phyloP scores from a whole-genome alignment of 1,284 basidiomycete species.

The Ustilago lituana region DNA sequence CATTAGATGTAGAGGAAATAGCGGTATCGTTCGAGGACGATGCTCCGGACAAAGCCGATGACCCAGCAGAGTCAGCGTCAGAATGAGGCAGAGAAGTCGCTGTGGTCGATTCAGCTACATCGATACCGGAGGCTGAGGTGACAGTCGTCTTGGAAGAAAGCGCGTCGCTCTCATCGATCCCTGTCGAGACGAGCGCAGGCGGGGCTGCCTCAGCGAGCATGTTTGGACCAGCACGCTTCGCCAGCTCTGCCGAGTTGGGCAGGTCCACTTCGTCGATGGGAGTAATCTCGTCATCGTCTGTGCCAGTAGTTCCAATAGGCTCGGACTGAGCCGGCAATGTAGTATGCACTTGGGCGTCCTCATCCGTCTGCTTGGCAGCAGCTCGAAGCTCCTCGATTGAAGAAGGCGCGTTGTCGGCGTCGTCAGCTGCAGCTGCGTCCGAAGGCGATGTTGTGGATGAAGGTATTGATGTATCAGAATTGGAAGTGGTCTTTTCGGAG shows the following conservation, averaged over 20 bases:
- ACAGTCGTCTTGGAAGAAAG: conserved; percentile 31
- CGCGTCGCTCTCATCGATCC: conserved; percentile 29
- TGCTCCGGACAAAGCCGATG: not conserved
- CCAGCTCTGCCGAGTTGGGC: conserved; percentile 3
- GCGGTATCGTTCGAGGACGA: conserved; percentile 6
- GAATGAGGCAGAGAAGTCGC: not conserved
- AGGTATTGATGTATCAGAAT: not conserved
- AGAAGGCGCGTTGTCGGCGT: conserved; percentile 26
- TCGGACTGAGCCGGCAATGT: not conserved
- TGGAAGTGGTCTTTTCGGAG: not conserved
- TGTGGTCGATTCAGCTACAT: conserved; percentile 13
- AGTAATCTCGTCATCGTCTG: conserved; percentile 30
- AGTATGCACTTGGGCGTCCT: conserved; percentile 6
- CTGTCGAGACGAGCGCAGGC: conserved; percentile 43
- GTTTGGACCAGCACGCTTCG: conserved; percentile 17
- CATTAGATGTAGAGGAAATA: conserved; percentile 1
- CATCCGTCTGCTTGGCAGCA: conserved; percentile 2
- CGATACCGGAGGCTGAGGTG: conserved; percentile 36
- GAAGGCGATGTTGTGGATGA: conserved; percentile 11
- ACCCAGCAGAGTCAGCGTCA: conserved; percentile 1
- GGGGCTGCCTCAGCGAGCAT: conserved; percentile 43
- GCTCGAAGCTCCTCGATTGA: conserved; percentile 31
- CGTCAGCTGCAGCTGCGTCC: conserved; percentile 18
- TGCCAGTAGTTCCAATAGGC: not conserved
- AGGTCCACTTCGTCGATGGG: conserved; percentile 20